A percentile compares a stretch with the other conserved stretches of the same genome.
Conservation (phyloP, 371 early-diverging fungal genomes). For the Globomyces sp. region DNA sequence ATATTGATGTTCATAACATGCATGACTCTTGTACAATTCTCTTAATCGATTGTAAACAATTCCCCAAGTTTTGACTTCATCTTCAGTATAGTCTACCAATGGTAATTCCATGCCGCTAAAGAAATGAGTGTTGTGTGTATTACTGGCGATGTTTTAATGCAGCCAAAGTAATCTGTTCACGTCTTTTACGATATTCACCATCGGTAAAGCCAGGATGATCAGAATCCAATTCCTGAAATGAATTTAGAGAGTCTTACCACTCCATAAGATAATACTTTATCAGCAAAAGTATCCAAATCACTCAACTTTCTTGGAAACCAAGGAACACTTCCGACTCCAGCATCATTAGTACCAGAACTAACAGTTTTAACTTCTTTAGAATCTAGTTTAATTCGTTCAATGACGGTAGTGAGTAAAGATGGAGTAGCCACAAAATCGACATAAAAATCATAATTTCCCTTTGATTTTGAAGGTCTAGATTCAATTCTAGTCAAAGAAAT, state of each 20-base stretch:
- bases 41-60: conserved; percentile 77
- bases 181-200: conserved; percentile 77
- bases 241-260: conserved; percentile 49
- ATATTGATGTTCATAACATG: conserved; percentile 90
- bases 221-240: conserved; percentile 59
- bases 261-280: conserved; percentile 90
- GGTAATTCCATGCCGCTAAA: conserved; percentile 72
- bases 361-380: conserved; percentile 40
- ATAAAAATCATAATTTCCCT: conserved; percentile 90
- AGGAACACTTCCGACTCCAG: conserved; percentile 45
- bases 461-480: conserved; percentile 81
- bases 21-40: conserved; percentile 78
- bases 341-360: conserved; percentile 9
- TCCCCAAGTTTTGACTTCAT: conserved; percentile 83
- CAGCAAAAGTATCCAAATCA: conserved; percentile 92
- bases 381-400: conserved; percentile 53
- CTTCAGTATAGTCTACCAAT: conserved; percentile 76
- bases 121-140: conserved; percentile 31
- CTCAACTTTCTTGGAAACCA: conserved; percentile 95
- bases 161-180: conserved; percentile 81
- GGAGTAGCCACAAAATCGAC: conserved; percentile 74
- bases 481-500: conserved; percentile 92
- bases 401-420: conserved; percentile 44
- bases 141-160: conserved; percentile 77
- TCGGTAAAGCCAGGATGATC: conserved; percentile 96